phyloP scores from a whole-genome alignment of 2,329 filamentous ascomycete genomes.

The Epichloe amarillans region DNA sequence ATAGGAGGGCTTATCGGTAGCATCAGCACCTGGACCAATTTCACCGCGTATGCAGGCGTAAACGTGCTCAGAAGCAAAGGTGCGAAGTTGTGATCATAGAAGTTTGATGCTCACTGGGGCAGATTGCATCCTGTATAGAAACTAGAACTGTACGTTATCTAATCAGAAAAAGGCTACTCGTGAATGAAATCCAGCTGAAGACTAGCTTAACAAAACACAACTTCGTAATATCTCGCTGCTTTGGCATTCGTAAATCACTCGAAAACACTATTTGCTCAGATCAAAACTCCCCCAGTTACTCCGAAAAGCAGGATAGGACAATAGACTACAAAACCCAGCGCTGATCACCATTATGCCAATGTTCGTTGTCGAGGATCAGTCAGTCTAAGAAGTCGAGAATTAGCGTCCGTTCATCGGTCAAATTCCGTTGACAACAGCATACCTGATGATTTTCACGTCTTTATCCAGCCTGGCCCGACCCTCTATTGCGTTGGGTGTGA shows the following conservation, averaged over 20 bases:
- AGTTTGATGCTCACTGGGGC: background rate
- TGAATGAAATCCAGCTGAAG: background rate
- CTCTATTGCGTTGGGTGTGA: constrained; percentile 80
- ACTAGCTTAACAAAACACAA: background rate
- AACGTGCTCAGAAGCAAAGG: constrained; percentile 85
- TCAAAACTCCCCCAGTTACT: background rate
- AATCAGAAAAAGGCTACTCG: background rate
- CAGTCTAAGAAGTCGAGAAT: constrained; percentile 25
- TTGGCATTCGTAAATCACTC: background rate
- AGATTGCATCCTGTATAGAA: background rate
- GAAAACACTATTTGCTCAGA: no score
- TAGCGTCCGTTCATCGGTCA: background rate
- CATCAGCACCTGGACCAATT: constrained; percentile 66
- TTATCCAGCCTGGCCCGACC: constrained; percentile 40
- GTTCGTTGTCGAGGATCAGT: constrained; percentile 45
- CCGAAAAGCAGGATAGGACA: background rate
- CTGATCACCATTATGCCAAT: constrained; percentile 14
- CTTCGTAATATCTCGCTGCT: background rate
- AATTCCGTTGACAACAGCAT: constrained; percentile 11
- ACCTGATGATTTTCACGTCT: constrained; percentile 72
- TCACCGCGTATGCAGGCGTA: constrained; percentile 61
- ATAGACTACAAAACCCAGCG: background rate
- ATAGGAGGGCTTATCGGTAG: constrained; percentile 49
- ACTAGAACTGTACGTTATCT: background rate
- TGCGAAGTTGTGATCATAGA: constrained; percentile 49